These are phyloP conservation scores for Lactarius akahatsu DNA, from an alignment of 768 basidiomycete species.

Conservation along the genomic window DNA sequence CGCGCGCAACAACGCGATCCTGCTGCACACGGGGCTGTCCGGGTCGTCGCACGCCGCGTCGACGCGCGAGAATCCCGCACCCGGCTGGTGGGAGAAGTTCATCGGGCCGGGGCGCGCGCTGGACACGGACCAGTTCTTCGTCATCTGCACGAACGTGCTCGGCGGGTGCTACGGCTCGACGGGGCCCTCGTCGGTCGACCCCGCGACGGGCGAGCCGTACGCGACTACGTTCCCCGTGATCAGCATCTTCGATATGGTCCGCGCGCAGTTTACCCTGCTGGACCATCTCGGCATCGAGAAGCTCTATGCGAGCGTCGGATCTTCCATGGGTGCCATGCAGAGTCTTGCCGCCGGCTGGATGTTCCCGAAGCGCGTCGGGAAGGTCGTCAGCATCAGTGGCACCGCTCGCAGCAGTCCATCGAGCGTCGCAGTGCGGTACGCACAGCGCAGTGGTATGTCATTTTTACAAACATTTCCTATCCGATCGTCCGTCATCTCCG, in stretches of 20 bases:
- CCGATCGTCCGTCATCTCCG: slow-evolving; percentile 8
- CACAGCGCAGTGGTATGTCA: slow-evolving; percentile 87
- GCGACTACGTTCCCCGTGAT: slow-evolving; percentile 90
- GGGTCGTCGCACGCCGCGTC: slow-evolving; percentile 95
- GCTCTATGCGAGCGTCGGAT: slow-evolving; percentile 91
- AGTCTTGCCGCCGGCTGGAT: slow-evolving; percentile 95
- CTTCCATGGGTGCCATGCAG: slow-evolving; percentile 98
- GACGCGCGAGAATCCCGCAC: slow-evolving; percentile 68
- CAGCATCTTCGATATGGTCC: slow-evolving; percentile 96
- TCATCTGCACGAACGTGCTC: slow-evolving; percentile 95
- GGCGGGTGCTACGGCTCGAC: slow-evolving; percentile 98
- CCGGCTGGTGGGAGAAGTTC: slow-evolving; percentile 99
- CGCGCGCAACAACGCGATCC: slow-evolving; percentile 79
- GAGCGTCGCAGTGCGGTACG: slow-evolving; percentile 93
- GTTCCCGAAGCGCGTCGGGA: slow-evolving; percentile 82
- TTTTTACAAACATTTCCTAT: slow-evolving; percentile 8
- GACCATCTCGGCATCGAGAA: slow-evolving; percentile 81
- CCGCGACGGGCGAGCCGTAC: slow-evolving; percentile 65
- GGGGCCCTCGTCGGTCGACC: slow-evolving; percentile 84
- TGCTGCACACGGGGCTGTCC: slow-evolving; percentile 93
- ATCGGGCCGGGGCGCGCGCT: slow-evolving; percentile 93
- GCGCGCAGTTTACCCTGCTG: slow-evolving; percentile 84
- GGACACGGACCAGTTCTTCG: slow-evolving; percentile 89
- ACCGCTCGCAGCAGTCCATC: slow-evolving; percentile 90
- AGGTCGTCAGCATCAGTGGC: slow-evolving; percentile 92